Evolutionary conservation across 192 early-diverging fungal genomes (phyloP), one percentile per base, ranked within the genome.

Genomic region (Thoreauomyces humboldtii): DNA sequence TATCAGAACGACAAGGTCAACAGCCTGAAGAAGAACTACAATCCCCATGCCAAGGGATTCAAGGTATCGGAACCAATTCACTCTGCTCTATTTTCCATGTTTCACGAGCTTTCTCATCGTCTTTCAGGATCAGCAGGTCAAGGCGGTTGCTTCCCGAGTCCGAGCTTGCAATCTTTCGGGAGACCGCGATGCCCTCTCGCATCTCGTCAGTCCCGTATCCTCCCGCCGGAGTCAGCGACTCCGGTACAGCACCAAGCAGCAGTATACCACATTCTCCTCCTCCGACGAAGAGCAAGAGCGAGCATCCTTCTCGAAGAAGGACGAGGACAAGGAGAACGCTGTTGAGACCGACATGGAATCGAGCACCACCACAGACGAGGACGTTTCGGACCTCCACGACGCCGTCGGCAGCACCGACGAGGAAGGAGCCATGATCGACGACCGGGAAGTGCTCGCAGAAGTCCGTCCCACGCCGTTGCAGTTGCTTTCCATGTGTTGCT

Each of bases 31-130:
- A 85, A 86, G 59, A 45, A 59, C 9, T 69, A 68, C 45, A 85
- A 85, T 35, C 83, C 83, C 11, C 83, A 86, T 41, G 83, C 83
- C n/a, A 83, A 82, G 66, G 84, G 77, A 0, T 83, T 83, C 35
- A 79, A 81, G 36, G 57, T 66, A 31, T n/a, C n/a, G n/a, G n/a
- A n/a, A n/a, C n/a, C n/a, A n/a, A 35, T 12, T 0, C n/a, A 1
- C n/a, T 59, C 38, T 4, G 4, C 4, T 53, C 51, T 17, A 22
- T 27, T 27, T 53, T 24, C 4, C 4, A 53, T 24, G 25, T 17
- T 12, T 0, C 28, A 24, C 51, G 17, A 12, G 19, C 28, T 4
- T 53, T 25, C 27, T 25, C 4, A 19, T 7, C 51, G 5, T 27
- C 19, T 0, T n/a, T 17, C 19, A 27, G 19, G 51, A 58, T 25